Evolutionary conservation across 371 early-diverging fungal species (phyloP).

Genomic region (Aphelidium insulamus): DNA sequence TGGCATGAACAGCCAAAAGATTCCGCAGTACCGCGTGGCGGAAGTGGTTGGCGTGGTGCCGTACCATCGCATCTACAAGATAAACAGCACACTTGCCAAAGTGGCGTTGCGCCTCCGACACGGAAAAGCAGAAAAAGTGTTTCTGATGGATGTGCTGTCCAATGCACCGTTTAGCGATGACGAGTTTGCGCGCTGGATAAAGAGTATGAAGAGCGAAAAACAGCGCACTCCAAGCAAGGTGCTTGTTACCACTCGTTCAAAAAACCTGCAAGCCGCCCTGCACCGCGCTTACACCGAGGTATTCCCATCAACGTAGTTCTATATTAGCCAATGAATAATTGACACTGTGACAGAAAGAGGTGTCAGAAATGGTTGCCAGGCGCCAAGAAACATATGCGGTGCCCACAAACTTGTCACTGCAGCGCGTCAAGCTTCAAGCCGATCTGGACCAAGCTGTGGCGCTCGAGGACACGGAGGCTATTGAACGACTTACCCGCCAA

Average conservation of each 20-base stretch:
- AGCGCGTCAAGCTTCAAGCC: too few species aligned
- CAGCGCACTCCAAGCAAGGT: constrained; percentile 19
- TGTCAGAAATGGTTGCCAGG: constrained; percentile 7
- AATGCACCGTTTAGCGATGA: constrained; percentile 34
- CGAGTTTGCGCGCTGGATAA: constrained; percentile 32
- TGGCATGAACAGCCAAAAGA: constrained; percentile 23
- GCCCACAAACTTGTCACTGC: too few species aligned
- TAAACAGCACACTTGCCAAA: constrained; percentile 30
- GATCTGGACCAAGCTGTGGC: constrained; percentile 4
- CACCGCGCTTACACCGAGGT: constrained; percentile 38
- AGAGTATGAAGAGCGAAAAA: constrained; percentile 22
- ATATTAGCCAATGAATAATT: constrained; percentile 7
- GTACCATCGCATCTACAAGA: constrained; percentile 33
- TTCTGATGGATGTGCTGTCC: constrained; percentile 49
- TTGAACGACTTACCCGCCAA: constrained; percentile 7
- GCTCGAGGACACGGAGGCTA: constrained; percentile 11
- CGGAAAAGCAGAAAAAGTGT: constrained; percentile 35
- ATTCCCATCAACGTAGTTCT: constrained; percentile 9
- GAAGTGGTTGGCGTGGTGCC: constrained; percentile 21
- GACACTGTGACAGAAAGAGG: constrained; percentile 6
- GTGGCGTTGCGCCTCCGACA: constrained; percentile 33
- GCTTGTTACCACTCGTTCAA: constrained; percentile 23
- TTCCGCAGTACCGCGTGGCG: constrained; percentile 31
- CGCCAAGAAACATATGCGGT: too few species aligned
- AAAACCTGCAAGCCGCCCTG: constrained; percentile 27